Base-by-base conservation (phyloP, 768 basidiomycete species). In the Sarcodon aspratus region DNA sequence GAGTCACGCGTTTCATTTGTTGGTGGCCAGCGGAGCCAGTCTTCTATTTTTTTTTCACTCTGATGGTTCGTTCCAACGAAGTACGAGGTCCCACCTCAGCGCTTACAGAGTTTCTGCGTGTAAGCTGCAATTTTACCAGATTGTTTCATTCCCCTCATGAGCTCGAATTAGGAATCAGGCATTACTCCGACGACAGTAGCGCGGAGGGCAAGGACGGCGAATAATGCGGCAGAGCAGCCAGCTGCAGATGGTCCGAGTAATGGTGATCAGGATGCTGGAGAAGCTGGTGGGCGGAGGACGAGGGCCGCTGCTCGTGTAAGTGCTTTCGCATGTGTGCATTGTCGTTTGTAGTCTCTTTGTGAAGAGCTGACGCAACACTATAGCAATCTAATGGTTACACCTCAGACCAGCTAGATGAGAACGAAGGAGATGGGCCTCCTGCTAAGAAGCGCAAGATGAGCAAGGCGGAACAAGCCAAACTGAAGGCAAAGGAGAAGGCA, bases 71-170 rank as follows among this genome's bases (percentile, higher is more conserved):
- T 6, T 44, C 49, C 1, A 76, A 78, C 61, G 85, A 85, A 50
- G 79, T 91, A 38, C 77, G 83, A 10, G 89, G 90, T 0, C 89
- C 90, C 2, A 79, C 84, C 0, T 90, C 86, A 17, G 89, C 89
- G 0, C 65, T 92, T 10, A 90, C 89, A 34, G 85, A 88, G 53
- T 92, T 85, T 55, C 67, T 92, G 33, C 76, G 76, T 57, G 89
- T 85, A 51, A 31, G 69, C 63, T 21, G n/a, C 4, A 7, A 10
- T 18, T 9, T 35, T 11, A 13, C 6, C 2, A 18, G 40, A 12
- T 35, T 44, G 50, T 45, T 31, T 12, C 44, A 21, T 21, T 27
- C 45, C 17, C 27, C 45, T 32, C 6, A 36, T 32, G 18, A 9
- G 3, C 17, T 43, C 54, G 21, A 27, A 27, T 27, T 27, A 76